Evolutionary conservation across 2,329 filamentous ascomycete species (phyloP).

Genomic region (Aspergillus floridensis): DNA sequence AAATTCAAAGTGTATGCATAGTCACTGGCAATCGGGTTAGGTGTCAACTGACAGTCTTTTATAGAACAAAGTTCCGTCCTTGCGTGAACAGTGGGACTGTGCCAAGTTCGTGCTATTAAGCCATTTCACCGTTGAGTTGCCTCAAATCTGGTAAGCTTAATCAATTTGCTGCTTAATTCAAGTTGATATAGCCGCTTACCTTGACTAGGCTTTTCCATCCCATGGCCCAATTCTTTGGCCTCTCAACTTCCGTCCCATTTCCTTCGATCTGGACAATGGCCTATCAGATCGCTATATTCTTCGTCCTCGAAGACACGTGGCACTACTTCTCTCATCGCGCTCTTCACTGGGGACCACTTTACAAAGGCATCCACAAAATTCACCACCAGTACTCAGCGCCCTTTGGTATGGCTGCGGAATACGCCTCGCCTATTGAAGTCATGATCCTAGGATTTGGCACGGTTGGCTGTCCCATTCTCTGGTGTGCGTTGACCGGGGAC

Average conservation of each 20-base stretch:
- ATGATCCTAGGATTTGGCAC: conserved; percentile 90
- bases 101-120: conserved; percentile 87
- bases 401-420: conserved; percentile 94
- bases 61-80: conserved; percentile 81
- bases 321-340: conserved; percentile 95
- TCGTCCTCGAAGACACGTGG: conserved; percentile 94
- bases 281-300: conserved; percentile 89
- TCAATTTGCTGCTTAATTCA: background rate
- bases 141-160: conserved; percentile 76
- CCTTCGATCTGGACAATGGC: conserved; percentile 81
- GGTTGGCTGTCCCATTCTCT: conserved; percentile 77
- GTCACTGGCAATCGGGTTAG: background rate
- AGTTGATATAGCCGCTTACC: too few species aligned
- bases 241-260: conserved; percentile 86
- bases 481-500: conserved; percentile 78
- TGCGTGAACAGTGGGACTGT: conserved; percentile 91
- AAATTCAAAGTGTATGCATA: conserved; percentile 76
- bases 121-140: conserved; percentile 96
- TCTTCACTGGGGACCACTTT: conserved; percentile 91
- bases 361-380: conserved; percentile 97
- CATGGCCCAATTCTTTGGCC: conserved; percentile 86
- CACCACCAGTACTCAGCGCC: conserved; percentile 98
- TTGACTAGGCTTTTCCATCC: conserved; percentile 80
- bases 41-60: background rate
- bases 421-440: conserved; percentile 94